Percentiles rank a stretch among this genome's conserved stretches.
phyloP scores from a whole-genome alignment of 495 filamentous ascomycete species.

The Penicillium manginii region DNA sequence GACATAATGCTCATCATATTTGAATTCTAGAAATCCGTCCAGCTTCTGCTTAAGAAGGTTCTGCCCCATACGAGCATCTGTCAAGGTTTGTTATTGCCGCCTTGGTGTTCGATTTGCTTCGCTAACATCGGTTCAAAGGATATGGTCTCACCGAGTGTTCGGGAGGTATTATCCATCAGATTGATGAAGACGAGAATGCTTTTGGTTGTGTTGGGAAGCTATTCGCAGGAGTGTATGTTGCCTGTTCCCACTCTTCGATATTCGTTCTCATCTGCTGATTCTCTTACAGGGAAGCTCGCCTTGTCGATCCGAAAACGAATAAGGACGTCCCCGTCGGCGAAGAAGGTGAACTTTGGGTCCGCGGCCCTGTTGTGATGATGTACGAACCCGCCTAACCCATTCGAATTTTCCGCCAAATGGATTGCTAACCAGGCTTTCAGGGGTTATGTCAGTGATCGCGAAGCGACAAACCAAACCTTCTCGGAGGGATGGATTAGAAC shows the following conservation, averaged over 20 bases:
- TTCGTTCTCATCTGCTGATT: neutral
- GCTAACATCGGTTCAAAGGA: slow-evolving; percentile 2
- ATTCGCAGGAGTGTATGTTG: slow-evolving; percentile 11
- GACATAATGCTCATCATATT: neutral
- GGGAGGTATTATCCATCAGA: slow-evolving; percentile 12
- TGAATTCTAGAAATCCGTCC: slow-evolving; percentile 9
- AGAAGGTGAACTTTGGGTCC: slow-evolving; percentile 15
- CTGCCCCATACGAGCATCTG: slow-evolving; percentile 11
- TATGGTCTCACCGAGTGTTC: slow-evolving; percentile 16
- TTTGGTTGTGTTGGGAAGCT: slow-evolving; percentile 18
- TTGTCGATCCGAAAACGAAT: slow-evolving; percentile 13
- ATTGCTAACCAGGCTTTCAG: slow-evolving; percentile 2
- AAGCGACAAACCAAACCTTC: slow-evolving; percentile 10
- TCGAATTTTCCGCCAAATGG: no score
- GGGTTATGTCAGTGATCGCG: slow-evolving; percentile 12
- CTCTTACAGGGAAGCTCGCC: slow-evolving; percentile 4
- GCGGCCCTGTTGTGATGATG: slow-evolving; percentile 12
- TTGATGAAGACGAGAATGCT: slow-evolving; percentile 11
- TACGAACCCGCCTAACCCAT: neutral
- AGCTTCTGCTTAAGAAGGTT: slow-evolving; percentile 12
- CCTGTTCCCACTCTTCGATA: neutral
- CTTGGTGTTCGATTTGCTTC: neutral
- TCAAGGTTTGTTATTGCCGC: slow-evolving; percentile 5
- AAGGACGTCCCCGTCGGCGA: slow-evolving; percentile 11
- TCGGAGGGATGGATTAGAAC: slow-evolving; percentile 12